Evolutionary conservation across 306 rosid genomes (phyloP).

Genomic region (Prunus mongolica): DNA sequence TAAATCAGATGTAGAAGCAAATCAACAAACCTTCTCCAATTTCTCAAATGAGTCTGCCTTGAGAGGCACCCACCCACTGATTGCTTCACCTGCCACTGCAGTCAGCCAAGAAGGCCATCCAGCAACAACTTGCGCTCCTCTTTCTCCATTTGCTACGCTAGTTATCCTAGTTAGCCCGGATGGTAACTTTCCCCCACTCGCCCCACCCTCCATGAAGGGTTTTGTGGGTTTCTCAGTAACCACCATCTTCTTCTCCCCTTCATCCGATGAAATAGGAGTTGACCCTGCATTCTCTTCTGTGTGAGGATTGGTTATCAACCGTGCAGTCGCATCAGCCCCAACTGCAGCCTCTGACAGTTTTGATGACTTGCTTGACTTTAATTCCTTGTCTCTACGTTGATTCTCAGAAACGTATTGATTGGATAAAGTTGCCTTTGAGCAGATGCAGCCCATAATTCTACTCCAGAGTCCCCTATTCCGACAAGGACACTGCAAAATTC

Average conservation of each 20-base stretch:
- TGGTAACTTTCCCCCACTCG: slow-evolving; percentile 16
- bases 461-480: slow-evolving; percentile 9
- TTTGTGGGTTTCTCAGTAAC: slow-evolving; percentile 24
- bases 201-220: slow-evolving; percentile 19
- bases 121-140: slow-evolving; percentile 65
- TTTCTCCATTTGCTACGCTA: slow-evolving; percentile 48
- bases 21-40: slow-evolving; percentile 59
- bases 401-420: slow-evolving; percentile 32
- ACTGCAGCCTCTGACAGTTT: slow-evolving; percentile 21
- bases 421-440: slow-evolving; percentile 44
- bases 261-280: slow-evolving; percentile 33
- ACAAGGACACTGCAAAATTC: slow-evolving; percentile 10
- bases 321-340: slow-evolving; percentile 33
- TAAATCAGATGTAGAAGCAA: not conserved
- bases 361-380: slow-evolving; percentile 31
- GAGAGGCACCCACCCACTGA: slow-evolving; percentile 82
- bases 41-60: slow-evolving; percentile 74
- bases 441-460: slow-evolving; percentile 67
- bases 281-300: slow-evolving; percentile 23
- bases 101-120: slow-evolving; percentile 96
- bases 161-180: slow-evolving; percentile 23
- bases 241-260: slow-evolving; percentile 22
- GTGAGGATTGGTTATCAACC: slow-evolving; percentile 33
- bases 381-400: slow-evolving; percentile 27
- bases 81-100: slow-evolving; percentile 79